Base-by-base conservation (phyloP, 495 filamentous ascomycete species). In the Podospora anserina region DNA sequence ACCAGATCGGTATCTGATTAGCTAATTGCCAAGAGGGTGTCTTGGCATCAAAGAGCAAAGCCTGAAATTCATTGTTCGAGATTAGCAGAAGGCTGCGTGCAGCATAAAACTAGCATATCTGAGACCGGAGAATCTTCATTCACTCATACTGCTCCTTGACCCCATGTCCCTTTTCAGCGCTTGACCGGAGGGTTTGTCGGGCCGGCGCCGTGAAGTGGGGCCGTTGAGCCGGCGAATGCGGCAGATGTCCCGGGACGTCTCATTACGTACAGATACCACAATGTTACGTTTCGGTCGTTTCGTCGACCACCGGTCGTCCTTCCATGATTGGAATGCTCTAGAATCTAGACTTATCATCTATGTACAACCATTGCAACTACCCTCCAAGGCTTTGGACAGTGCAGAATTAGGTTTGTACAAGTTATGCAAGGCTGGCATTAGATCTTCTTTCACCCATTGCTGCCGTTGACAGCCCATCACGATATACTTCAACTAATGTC, bases 21-120 rank as follows among this genome's bases (percentile, higher is more conserved):
- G 64, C 68, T 64, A 67, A 64, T 67, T 53, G 69, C 69, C 61
- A 70, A 66, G 69, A 7, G 18, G 1, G 3, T 26, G 57, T 39
- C 32, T 61, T 69, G 58, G 68, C 56, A 26, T 39, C 58, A 7
- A 64, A 30, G 54, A 57, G 20, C 13, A 16, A 66, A 23, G 23
- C n/a, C 39, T 13, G 60, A 23, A 23, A 2, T 23, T 62, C 30
- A 34, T 18, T 30, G 9, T 49, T 49, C 39, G 39, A 49, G 39
- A 13, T 11, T 2, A 16, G 13, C 7, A 16, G 13, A 49, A 49
- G 15, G 13, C 39, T 49, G 39, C 6, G 15, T 0, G 9, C 11
- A 11, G 39, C 15, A 3, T 49, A 1, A 3, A 1, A 18, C 15
- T 49, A 13, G 15, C 39, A 49, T 49, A 0, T 13, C 13, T 49